Evolutionary conservation across 2,329 filamentous ascomycete genomes (phyloP).

Genomic region (Curvularia lunata): DNA sequence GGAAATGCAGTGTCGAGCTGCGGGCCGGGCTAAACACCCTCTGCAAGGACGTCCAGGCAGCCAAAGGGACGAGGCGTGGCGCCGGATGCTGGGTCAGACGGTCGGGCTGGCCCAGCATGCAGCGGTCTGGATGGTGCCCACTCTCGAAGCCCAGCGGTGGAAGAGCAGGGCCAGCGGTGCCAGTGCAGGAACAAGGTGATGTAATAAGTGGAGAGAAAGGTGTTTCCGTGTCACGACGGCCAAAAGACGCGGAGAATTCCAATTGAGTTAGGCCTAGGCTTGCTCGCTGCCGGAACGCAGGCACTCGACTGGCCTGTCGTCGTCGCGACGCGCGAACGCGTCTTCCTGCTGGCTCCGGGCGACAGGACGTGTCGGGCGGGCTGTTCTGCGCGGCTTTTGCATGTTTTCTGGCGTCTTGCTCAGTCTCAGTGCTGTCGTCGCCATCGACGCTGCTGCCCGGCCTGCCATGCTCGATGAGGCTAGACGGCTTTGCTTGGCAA

Average conservation of each 20-base stretch:
- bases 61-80: slow-evolving; percentile 3
- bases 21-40: background rate
- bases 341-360: slow-evolving; percentile 12
- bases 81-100: slow-evolving; percentile 18
- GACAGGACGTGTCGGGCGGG: slow-evolving; percentile 7
- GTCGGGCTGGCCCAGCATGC: slow-evolving; percentile 26
- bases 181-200: slow-evolving; percentile 36
- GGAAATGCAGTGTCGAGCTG: background rate
- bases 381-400: slow-evolving; percentile 1
- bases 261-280: slow-evolving; percentile 46
- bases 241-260: slow-evolving; percentile 41
- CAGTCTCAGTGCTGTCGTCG: slow-evolving; percentile 14
- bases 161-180: slow-evolving; percentile 5
- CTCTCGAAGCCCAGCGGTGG: slow-evolving; percentile 13
- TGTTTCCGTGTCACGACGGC: slow-evolving; percentile 47
- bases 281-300: slow-evolving; percentile 45
- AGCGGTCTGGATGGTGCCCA: slow-evolving; percentile 29
- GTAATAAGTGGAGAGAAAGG: slow-evolving; percentile 49
- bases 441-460: slow-evolving; percentile 18
- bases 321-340: slow-evolving; percentile 37
- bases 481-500: slow-evolving; percentile 19
- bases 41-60: background rate
- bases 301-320: slow-evolving; percentile 41
- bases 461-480: slow-evolving; percentile 26
- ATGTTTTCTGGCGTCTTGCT: slow-evolving; percentile 7